Percentiles rank a stretch among this genome's conserved stretches.
Conservation (phyloP, 2,329 filamentous ascomycete species). For the Aspergillus felis region DNA sequence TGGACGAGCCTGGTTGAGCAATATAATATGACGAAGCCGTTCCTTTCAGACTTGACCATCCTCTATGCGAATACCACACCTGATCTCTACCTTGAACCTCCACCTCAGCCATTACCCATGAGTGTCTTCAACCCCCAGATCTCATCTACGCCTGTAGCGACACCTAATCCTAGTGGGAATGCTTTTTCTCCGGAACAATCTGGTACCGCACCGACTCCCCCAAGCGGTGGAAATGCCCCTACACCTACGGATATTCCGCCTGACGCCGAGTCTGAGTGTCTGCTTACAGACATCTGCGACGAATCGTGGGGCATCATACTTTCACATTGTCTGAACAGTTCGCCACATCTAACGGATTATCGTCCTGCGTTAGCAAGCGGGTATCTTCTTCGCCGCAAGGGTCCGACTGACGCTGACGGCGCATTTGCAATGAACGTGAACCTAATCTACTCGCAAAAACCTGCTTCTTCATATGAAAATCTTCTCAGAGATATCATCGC, state of each 20-base stretch:
- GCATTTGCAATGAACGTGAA: slow-evolving; percentile 40
- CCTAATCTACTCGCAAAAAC: slow-evolving; percentile 34
- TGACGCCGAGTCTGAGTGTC: slow-evolving; percentile 52
- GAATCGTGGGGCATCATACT: slow-evolving; percentile 59
- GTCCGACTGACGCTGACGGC: slow-evolving; percentile 39
- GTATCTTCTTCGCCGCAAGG: slow-evolving; percentile 45
- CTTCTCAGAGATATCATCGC: slow-evolving; percentile 40
- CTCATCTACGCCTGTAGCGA: slow-evolving; percentile 37
- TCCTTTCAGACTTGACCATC: slow-evolving; percentile 35
- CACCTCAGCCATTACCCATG: slow-evolving; percentile 29
- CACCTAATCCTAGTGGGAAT: slow-evolving; percentile 32
- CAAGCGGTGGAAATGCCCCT: slow-evolving; percentile 34
- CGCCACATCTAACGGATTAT: slow-evolving; percentile 39
- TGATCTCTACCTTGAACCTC: slow-evolving; percentile 33
- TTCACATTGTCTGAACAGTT: slow-evolving; percentile 45
- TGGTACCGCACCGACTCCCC: slow-evolving; percentile 38
- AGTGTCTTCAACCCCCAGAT: slow-evolving; percentile 29
- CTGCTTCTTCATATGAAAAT: slow-evolving; percentile 28
- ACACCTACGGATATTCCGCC: slow-evolving; percentile 31
- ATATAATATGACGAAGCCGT: slow-evolving; percentile 32
- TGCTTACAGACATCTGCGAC: slow-evolving; percentile 55
- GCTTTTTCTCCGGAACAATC: slow-evolving; percentile 41
- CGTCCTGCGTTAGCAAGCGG: slow-evolving; percentile 44
- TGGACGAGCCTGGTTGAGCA: slow-evolving; percentile 37
- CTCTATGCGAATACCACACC: slow-evolving; percentile 32